Evolutionary conservation across 768 basidiomycete species (phyloP).

Genomic region (Boletus bicolor): DNA sequence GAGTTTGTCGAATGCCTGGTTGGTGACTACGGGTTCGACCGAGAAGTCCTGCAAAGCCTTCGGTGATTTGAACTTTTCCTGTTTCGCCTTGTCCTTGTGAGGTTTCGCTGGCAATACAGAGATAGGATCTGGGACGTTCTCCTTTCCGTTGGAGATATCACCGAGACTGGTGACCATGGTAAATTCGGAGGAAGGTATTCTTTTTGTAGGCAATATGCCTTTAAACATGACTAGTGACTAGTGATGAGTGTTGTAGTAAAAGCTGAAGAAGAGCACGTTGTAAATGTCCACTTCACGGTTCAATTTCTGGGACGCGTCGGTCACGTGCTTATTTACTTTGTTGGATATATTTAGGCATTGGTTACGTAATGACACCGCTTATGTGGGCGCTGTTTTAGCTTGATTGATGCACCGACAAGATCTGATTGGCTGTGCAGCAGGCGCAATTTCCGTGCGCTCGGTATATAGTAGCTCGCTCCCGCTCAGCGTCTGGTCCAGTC

Average conservation of each 20-base stretch:
- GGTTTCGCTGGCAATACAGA: slow-evolving; percentile 31
- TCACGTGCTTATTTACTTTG: slow-evolving; percentile 34
- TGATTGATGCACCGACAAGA: slow-evolving; percentile 10
- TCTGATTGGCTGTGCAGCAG: slow-evolving; percentile 15
- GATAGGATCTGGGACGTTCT: slow-evolving; percentile 56
- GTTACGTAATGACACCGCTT: slow-evolving; percentile 19
- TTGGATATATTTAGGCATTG: not conserved
- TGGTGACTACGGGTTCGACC: slow-evolving; percentile 42
- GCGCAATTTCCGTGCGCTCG: slow-evolving; percentile 31
- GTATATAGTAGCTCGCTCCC: slow-evolving; percentile 22
- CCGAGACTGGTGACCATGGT: slow-evolving; percentile 60
- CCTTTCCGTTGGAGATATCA: slow-evolving; percentile 57
- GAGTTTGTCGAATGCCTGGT: slow-evolving; percentile 76
- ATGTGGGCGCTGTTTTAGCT: slow-evolving; percentile 12
- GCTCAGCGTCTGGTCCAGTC: not conserved
- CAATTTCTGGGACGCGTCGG: slow-evolving; percentile 28
- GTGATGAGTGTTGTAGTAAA: not conserved
- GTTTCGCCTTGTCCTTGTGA: slow-evolving; percentile 30
- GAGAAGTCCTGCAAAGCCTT: slow-evolving; percentile 41
- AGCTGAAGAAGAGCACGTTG: slow-evolving; percentile 1
- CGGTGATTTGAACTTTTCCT: slow-evolving; percentile 43
- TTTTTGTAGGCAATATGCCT: slow-evolving; percentile 68
- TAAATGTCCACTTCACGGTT: slow-evolving; percentile 24
- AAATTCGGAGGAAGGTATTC: slow-evolving; percentile 65
- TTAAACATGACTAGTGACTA: slow-evolving; percentile 61